phyloP scores from a whole-genome alignment of 176 grass and related monocot genomes.

The Neostapfia colusana region DNA sequence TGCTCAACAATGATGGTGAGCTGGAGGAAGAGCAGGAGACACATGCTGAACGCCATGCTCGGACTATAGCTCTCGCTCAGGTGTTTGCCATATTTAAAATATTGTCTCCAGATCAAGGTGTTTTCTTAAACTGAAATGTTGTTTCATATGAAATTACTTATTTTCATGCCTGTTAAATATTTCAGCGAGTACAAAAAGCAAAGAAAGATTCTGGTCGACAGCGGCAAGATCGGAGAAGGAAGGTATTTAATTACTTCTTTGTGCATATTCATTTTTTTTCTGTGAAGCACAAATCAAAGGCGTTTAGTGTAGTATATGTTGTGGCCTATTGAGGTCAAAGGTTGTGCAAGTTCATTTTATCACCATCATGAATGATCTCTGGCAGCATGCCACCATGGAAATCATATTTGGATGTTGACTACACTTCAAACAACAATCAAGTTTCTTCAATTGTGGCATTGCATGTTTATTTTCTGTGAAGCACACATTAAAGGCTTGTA shows the following conservation, averaged over 20 bases:
- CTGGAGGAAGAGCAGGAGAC: conserved; percentile 92
- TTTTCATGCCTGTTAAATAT: conserved; percentile 24
- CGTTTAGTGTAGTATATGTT: conserved; percentile 23
- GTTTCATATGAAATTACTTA: conserved; percentile 4
- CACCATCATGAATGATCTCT: too few species aligned
- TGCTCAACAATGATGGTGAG: conserved; percentile 89
- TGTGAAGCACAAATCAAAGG: conserved; percentile 35
- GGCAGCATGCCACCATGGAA: neutral
- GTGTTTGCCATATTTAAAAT: conserved; percentile 27
- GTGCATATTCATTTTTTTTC: neutral
- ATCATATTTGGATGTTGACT: neutral
- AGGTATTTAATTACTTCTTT: conserved; percentile 54
- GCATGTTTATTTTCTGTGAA: neutral
- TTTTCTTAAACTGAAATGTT: conserved; percentile 2
- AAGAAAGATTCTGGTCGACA: conserved; percentile 84
- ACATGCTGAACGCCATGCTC: conserved; percentile 84
- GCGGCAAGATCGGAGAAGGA: conserved; percentile 60
- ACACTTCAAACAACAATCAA: conserved; percentile 4
- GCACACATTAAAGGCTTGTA: neutral
- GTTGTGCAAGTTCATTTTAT: neutral
- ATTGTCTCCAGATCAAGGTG: neutral
- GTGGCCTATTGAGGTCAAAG: neutral
- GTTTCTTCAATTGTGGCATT: neutral
- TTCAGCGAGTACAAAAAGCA: conserved; percentile 49
- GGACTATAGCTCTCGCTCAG: conserved; percentile 72